Evolutionary conservation across 495 filamentous ascomycete species (phyloP).

Genomic region (Diplogelasinospora grovesii): DNA sequence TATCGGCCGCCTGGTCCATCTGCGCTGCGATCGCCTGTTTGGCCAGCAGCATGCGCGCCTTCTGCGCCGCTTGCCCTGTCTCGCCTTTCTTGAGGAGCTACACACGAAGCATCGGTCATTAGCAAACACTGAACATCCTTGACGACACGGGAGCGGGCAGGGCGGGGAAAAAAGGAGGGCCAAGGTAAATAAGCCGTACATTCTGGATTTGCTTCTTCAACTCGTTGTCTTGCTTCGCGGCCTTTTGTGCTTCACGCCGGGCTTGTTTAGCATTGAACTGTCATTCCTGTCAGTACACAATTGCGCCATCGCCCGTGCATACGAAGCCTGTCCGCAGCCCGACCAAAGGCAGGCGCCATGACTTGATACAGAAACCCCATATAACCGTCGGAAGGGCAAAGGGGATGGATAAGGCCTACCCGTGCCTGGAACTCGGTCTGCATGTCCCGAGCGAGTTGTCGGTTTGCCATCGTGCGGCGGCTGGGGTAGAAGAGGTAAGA

Average conservation of each 20-base stretch:
- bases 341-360: too few species aligned
- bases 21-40: constrained; percentile 48
- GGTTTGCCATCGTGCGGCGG: constrained; percentile 38
- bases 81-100: constrained; percentile 61
- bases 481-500: neutral
- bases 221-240: constrained; percentile 71
- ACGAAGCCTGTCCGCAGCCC: too few species aligned
- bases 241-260: constrained; percentile 72
- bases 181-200: too few species aligned
- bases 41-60: constrained; percentile 56
- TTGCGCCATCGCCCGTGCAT: too few species aligned
- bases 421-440: constrained; percentile 47
- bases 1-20: constrained; percentile 50
- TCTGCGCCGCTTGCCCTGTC: constrained; percentile 77
- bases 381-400: too few species aligned
- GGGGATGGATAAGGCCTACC: too few species aligned
- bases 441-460: constrained; percentile 45
- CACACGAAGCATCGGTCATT: too few species aligned
- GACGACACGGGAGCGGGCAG: neutral
- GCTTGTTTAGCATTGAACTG: constrained; percentile 83
- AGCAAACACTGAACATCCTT: too few species aligned
- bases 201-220: constrained; percentile 82
- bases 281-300: neutral
- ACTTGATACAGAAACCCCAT: too few species aligned
- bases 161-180: constrained; percentile 5